A percentile compares a stretch with the other conserved stretches of the same genome.
Conservation (phyloP, 2,329 filamentous ascomycete genomes). For the Teratosphaeria viscida region DNA sequence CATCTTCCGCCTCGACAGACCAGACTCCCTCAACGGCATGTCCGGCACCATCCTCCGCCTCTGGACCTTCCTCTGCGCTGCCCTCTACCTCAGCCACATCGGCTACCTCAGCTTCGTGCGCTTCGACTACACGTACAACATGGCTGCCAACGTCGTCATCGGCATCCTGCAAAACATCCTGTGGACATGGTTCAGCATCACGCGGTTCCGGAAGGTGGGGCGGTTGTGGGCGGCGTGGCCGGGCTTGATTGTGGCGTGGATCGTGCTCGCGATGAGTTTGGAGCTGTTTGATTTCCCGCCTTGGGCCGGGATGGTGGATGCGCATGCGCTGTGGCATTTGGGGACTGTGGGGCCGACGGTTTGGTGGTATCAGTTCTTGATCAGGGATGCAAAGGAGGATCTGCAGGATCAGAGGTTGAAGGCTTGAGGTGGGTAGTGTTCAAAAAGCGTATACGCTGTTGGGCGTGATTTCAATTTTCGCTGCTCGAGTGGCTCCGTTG, state of each 20-base stretch:
- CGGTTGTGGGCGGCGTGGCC: conserved; percentile 81
- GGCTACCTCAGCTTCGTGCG: conserved; percentile 72
- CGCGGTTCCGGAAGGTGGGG: conserved; percentile 59
- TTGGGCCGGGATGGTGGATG: conserved; percentile 70
- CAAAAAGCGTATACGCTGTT: too few species aligned
- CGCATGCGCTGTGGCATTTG: conserved; percentile 91
- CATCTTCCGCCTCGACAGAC: conserved; percentile 68
- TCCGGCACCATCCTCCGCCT: conserved; percentile 46
- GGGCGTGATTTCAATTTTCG: not conserved
- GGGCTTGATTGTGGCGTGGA: conserved; percentile 81
- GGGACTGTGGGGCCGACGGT: conserved; percentile 81
- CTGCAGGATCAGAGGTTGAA: conserved; percentile 64
- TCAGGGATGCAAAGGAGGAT: conserved; percentile 78
- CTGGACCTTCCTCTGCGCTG: conserved; percentile 66
- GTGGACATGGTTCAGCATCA: conserved; percentile 76
- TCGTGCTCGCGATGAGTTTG: conserved; percentile 87
- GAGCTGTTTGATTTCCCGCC: conserved; percentile 93
- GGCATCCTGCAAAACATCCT: conserved; percentile 71
- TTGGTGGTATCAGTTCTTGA: conserved; percentile 91
- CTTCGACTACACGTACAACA: conserved; percentile 98
- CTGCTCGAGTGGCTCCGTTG: too few species aligned
- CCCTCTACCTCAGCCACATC: conserved; percentile 66
- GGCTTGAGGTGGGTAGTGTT: conserved; percentile 33
- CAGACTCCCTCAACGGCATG: conserved; percentile 20
- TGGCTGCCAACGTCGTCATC: conserved; percentile 81